Conservation (phyloP, 2,329 filamentous ascomycete species). For the Xylariaceae sp. region DNA sequence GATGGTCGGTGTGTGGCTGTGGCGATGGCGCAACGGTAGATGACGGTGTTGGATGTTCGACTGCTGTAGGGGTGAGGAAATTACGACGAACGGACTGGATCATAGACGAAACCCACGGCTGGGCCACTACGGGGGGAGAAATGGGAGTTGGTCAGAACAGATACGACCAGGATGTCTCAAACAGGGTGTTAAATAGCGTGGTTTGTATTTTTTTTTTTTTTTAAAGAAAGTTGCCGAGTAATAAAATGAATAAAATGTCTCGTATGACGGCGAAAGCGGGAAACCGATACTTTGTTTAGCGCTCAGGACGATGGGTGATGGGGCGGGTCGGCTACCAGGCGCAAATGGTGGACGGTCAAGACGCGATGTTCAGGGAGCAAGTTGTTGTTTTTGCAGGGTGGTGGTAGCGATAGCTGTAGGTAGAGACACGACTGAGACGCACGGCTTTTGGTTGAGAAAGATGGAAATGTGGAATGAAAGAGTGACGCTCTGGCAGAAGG, state of each 20-base stretch:
- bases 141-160: conserved; percentile 24
- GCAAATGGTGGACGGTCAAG: conserved; percentile 29
- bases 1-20: neutral
- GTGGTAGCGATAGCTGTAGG: conserved; percentile 14
- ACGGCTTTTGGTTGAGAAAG: conserved; percentile 12
- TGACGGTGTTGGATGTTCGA: neutral
- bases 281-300: conserved; percentile 28
- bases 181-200: conserved; percentile 35
- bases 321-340: conserved; percentile 25
- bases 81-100: conserved; percentile 21
- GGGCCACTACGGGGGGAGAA: conserved; percentile 19
- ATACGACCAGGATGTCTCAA: conserved; percentile 29
- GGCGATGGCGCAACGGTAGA: conserved; percentile 6
- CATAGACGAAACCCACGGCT: conserved; percentile 23
- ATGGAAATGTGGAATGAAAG: conserved; percentile 29
- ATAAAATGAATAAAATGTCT: conserved; percentile 40
- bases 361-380: conserved; percentile 25
- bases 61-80: conserved; percentile 21
- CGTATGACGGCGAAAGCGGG: conserved; percentile 33
- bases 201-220: conserved; percentile 32
- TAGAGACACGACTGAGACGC: conserved; percentile 21
- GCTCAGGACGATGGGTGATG: conserved; percentile 25
- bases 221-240: conserved; percentile 25
- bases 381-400: conserved; percentile 13
- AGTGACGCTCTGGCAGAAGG: conserved; percentile 33